Conservation (phyloP, 2,329 filamentous ascomycete genomes). For the Cryphonectria radicalis region DNA sequence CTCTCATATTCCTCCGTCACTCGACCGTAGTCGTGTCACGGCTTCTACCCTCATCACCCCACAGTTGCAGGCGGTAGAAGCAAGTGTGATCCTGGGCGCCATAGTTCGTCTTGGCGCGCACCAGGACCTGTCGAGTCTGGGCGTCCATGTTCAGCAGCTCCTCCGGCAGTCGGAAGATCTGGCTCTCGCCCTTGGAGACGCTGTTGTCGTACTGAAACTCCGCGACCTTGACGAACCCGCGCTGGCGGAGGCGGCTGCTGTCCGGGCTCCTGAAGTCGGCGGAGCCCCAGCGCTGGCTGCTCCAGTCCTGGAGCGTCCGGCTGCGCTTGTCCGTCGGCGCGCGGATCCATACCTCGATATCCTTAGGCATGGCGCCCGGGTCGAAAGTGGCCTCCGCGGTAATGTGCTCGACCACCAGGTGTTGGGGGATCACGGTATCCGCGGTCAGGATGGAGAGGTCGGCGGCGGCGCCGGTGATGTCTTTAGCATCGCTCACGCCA, state of each 20-base stretch:
- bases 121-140: conserved; percentile 55
- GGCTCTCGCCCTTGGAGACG: conserved; percentile 45
- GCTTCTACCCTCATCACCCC: conserved; percentile 46
- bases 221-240: conserved; percentile 60
- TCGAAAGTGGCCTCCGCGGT: conserved; percentile 63
- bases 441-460: conserved; percentile 68
- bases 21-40: not conserved
- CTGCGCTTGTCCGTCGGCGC: conserved; percentile 53
- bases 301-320: conserved; percentile 48
- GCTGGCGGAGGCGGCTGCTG: conserved; percentile 39
- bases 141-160: conserved; percentile 54
- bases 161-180: conserved; percentile 58
- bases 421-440: conserved; percentile 64
- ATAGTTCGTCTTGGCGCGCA: conserved; percentile 63
- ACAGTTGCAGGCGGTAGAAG: conserved; percentile 66
- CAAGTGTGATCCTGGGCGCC: conserved; percentile 64
- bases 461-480: conserved; percentile 59
- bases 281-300: conserved; percentile 45
- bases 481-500: conserved; percentile 46
- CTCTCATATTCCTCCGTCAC: not conserved
- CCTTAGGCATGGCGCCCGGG: conserved; percentile 64
- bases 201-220: conserved; percentile 57
- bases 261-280: conserved; percentile 31
- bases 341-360: conserved; percentile 72
- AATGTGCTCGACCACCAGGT: conserved; percentile 76